Conservation (phyloP, 495 filamentous ascomycete species). For the Hypoxylon fuscum region DNA sequence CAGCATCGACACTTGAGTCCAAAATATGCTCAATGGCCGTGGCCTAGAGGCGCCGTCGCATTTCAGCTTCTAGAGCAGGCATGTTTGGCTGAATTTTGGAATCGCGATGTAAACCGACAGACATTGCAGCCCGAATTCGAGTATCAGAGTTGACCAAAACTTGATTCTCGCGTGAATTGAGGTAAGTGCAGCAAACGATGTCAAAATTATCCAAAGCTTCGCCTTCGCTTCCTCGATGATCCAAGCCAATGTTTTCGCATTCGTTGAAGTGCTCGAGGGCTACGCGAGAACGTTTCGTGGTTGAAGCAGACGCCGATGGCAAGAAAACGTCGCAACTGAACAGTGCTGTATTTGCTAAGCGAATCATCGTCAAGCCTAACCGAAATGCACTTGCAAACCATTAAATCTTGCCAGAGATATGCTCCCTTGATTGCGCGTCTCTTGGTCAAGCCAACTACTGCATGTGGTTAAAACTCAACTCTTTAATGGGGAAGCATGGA, state of each 20-base stretch:
- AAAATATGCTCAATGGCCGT: slow-evolving; percentile 69
- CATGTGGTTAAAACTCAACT: slow-evolving; percentile 5
- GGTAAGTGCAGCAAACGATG: slow-evolving; percentile 66
- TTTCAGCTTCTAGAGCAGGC: slow-evolving; percentile 63
- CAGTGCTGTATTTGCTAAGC: slow-evolving; percentile 43
- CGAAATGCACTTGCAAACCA: slow-evolving; percentile 58
- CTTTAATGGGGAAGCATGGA: background rate
- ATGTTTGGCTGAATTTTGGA: slow-evolving; percentile 52
- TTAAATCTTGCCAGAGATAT: slow-evolving; percentile 35
- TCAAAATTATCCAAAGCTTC: too few relatives aligned
- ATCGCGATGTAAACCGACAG: slow-evolving; percentile 68
- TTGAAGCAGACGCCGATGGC: slow-evolving; percentile 65
- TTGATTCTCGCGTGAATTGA: slow-evolving; percentile 60
- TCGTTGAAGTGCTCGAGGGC: slow-evolving; percentile 65
- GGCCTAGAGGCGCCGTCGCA: slow-evolving; percentile 70
- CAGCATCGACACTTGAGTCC: slow-evolving; percentile 67
- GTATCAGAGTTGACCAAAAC: slow-evolving; percentile 65
- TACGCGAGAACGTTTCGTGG: slow-evolving; percentile 54
- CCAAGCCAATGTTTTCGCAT: slow-evolving; percentile 68
- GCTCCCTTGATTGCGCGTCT: slow-evolving; percentile 33
- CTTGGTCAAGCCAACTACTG: slow-evolving; percentile 23
- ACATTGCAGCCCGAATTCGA: slow-evolving; percentile 64
- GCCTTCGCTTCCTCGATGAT: slow-evolving; percentile 62
- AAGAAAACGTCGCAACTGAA: slow-evolving; percentile 67
- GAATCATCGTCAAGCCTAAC: too few relatives aligned